Evolutionary conservation across 805 yeast genomes (phyloP), one percentile per base, ranked within the genome.

Genomic region (Wickerhamiella nectarea): DNA sequence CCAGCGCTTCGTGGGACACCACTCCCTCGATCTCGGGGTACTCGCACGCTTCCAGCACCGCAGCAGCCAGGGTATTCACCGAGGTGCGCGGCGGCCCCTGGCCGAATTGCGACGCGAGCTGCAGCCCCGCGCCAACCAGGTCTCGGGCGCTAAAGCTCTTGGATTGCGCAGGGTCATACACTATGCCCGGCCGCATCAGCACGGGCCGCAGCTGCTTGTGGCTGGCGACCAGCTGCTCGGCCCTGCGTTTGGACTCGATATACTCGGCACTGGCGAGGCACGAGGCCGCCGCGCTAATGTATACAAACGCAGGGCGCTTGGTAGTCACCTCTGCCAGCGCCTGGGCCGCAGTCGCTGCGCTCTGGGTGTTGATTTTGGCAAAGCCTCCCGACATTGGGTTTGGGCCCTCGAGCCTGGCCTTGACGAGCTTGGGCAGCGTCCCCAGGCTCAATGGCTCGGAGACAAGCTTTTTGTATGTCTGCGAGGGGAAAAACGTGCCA

Each of bases 111-210:
- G 49, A 70, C 66, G 35, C 71, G 61, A 3, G 68, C 22, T 37
- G 68, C 64, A 80, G 58, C 60, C 18, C 55, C 48, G 45, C 68
- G 71, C 36, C 78, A 48, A 1, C 63, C 45, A 10, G 64, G 60
- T 45, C 83, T 60, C 20, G 60, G 49, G 6, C 56, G 50, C 2
- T 56, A 28, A 29, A 15, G 31, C 34, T 12, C 45, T 29, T 20
- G 38, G 22, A 33, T 43, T 18, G 54, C 55, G 29, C 67, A 74
- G 55, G 43, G 20, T 83, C 93, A 54, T 64, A 80, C 86, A 86
- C 77, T 52, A 85, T 75, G 0, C 93, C 93, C 0, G 95, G 95
- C 48, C 95, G 69, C 61, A 82, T 49, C 12, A 80, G 57, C 1
- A 86, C 74, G 0, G 80, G 65, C 45, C 89, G 69, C 19, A 82